Evolutionary conservation across 148 eudicot genomes (phyloP), one percentile per base, ranked within the genome.

Genomic region (Silene uniflora): DNA sequence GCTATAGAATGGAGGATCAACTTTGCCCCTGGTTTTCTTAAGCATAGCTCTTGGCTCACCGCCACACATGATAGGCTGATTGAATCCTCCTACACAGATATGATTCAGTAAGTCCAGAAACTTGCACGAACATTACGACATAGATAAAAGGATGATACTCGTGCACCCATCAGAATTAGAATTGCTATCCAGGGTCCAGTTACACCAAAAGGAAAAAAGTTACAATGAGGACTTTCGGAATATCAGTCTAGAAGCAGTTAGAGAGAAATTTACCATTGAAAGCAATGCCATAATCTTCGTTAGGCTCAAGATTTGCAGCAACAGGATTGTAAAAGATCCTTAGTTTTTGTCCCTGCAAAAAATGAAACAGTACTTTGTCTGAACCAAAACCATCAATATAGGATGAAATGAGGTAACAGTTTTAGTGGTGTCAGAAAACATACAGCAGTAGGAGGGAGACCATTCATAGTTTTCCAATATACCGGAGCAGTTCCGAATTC

Each of bases 21-120:
- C 93, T 86, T 87, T 90, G 73, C 98, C 97, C 80, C 98, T 77
- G 29, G 79, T 69, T 85, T 89, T 91, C 76, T 76, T 76, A 10
- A 87, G 90, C 98, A 93, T 93, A 16, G 86, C 90, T 80, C 98
- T 85, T 65, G 98, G 98, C 82, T 91, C 98, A 3, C 93, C 97
- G 12, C 98, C 93, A 80, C 98, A 94, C 98, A 94, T 91, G 58
- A 94, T 94, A 3, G 98, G 98, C 86, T 94, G 98, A 72, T 94
- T 94, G 82, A 94, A 94, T 6, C 98, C 97, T 27, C 98, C 97
- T 94, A 81, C 70, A 74, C 22, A 18, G 32, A 22, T 32, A 22
- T 1, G 18, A 17, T 14, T 39, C 52, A 13, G 22, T 62, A 8
- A 74, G 55, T n/a, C 19, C 64, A 17, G 3, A 21, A 13, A 24